These are phyloP conservation scores for Pyrenochaeta sp. DNA, from an alignment of 2,329 filamentous ascomycete species.

Conservation along the genomic window DNA sequence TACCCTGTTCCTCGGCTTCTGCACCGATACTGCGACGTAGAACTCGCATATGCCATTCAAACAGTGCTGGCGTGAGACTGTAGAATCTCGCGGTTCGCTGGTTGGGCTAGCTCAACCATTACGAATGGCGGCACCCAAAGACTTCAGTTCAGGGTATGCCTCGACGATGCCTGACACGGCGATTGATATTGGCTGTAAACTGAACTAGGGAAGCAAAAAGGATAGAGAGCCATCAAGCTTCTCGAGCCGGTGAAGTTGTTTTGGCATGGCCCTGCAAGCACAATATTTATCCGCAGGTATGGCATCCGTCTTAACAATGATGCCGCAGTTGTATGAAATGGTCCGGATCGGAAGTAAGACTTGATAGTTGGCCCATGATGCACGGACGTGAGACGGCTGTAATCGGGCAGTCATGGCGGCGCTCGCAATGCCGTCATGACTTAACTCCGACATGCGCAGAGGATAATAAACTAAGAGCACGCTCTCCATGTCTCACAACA, in stretches of 20 bases:
- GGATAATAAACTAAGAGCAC: constrained; percentile 8
- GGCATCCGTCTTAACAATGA: no score
- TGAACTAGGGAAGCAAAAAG: neutral
- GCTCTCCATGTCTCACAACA: constrained; percentile 41
- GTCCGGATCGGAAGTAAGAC: neutral
- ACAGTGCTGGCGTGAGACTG: no score
- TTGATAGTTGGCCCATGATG: neutral
- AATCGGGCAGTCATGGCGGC: constrained; percentile 10
- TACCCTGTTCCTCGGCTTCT: neutral
- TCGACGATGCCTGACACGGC: no score
- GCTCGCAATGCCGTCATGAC: constrained; percentile 35
- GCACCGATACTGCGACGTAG: no score
- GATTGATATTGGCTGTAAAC: no score
- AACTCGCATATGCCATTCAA: no score
- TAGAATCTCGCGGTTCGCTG: neutral
- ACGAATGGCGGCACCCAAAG: no score
- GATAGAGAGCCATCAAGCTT: neutral
- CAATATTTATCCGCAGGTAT: no score
- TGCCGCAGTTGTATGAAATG: neutral
- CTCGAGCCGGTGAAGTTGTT: no score
- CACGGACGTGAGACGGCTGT: constrained; percentile 12
- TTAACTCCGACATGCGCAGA: constrained; percentile 19
- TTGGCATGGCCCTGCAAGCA: no score
- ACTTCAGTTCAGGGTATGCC: no score
- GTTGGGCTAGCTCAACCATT: no score